A percentile compares a stretch with the other conserved stretches of the same genome.
Evolutionary conservation across 169 alveolate species (phyloP).

Genomic region (Plasmodium relictum): DNA sequence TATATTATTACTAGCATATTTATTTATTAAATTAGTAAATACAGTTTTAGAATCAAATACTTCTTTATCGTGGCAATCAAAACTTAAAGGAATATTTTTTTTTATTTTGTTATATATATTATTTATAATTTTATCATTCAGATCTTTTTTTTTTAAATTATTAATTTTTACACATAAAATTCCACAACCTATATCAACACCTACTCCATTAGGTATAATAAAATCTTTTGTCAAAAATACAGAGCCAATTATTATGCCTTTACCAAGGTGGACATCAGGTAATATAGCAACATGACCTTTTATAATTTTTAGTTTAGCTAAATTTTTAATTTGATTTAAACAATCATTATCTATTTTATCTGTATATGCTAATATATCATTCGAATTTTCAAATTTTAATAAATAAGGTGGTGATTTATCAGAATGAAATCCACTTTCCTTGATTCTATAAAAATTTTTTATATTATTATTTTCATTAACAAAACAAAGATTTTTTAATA

Average conservation of each 20-base stretch:
- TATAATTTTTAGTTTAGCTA: slow-evolving; percentile 67
- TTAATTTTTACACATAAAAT: slow-evolving; percentile 78
- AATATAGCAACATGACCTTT: slow-evolving; percentile 83
- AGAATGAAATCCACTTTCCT: slow-evolving; percentile 15
- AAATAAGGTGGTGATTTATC: slow-evolving; percentile 51
- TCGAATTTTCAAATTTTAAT: slow-evolving; percentile 33
- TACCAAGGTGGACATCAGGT: slow-evolving; percentile 87
- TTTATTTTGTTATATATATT: slow-evolving; percentile 40
- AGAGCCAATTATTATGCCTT: slow-evolving; percentile 83
- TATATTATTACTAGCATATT: slow-evolving; percentile 43
- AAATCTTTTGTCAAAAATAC: slow-evolving; percentile 79
- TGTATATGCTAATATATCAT: slow-evolving; percentile 63
- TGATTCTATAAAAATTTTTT: slow-evolving; percentile 31
- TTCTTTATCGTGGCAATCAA: slow-evolving; percentile 73
- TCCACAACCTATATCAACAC: slow-evolving; percentile 85
- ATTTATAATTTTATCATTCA: slow-evolving; percentile 38
- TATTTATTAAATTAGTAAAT: slow-evolving; percentile 34
- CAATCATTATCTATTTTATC: slow-evolving; percentile 60
- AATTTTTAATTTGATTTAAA: slow-evolving; percentile 61
- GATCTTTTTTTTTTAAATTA: slow-evolving; percentile 60
- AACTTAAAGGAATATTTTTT: slow-evolving; percentile 60
- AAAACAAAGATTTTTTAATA: not conserved
- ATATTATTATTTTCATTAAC: slow-evolving; percentile 8
- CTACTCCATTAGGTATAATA: slow-evolving; percentile 83
- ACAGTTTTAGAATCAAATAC: slow-evolving; percentile 48